Base-by-base conservation (phyloP, 2,329 filamentous ascomycete species). In the Aspergillus fructus region DNA sequence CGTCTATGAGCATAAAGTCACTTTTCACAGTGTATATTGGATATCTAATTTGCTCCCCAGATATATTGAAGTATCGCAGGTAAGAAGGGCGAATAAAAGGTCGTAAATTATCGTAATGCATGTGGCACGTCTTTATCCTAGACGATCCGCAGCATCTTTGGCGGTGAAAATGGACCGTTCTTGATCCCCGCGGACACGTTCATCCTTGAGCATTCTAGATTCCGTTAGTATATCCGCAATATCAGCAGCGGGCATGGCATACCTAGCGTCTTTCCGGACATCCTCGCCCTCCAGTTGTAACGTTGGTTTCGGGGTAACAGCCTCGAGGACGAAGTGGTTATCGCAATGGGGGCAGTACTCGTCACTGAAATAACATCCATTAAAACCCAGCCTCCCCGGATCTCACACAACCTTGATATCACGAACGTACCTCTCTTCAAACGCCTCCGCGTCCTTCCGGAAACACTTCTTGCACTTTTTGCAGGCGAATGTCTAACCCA, bases 391-490 rank as follows among this genome's bases (percentile, higher is more conserved):
- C 3, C n/a, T 19, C 30, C 12, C 11, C 13, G 11, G 13, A 2
- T 12, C 27, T 3, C 12, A 27, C 5, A 24, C 11, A 23, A 17
- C 27, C 27, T 30, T 30, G 4, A 5, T 19, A 4, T 39, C 19
- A 30, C 11, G 12, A 46, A 21, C 64, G 47, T 65, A 82, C 81
- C 80, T 89, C 67, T 99, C 94, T 66, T 99, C 94, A 68, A 96
- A 97, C 74, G 96, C 90, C 63, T 85, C 80, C 46, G 89, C 89
- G 69, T 99, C 91, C 74, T 97, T 99, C 66, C 94, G 89, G 81
- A 99, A 99, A 76, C 89, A 93, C 78, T 99, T 99, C 67, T 89
- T 93, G 86, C 94, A 99, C 80, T 99, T 99, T 70, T 99, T 99
- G 85, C 94, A 99, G 52, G 91, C 91, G 71, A 99, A 97, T 12